Evolutionary conservation across 805 yeast species (phyloP).

Genomic region (Ogataea parapolymorpha): DNA sequence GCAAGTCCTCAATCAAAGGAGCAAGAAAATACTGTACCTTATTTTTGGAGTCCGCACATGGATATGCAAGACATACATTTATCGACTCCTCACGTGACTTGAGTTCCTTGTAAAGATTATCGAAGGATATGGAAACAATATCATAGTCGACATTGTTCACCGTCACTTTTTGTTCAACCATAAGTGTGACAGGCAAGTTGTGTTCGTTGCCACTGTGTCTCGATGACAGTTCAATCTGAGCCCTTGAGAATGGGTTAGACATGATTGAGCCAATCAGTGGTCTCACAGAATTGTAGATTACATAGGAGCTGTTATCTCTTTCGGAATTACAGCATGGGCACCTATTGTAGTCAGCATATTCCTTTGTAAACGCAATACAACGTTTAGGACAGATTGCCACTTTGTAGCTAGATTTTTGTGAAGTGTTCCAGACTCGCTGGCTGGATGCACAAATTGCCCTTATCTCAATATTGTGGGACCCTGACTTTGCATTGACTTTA

Average conservation of each 20-base stretch:
- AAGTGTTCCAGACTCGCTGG: slow-evolving; percentile 9
- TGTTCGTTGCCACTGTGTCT: background rate
- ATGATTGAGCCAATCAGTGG: slow-evolving; percentile 13
- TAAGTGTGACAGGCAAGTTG: slow-evolving; percentile 7
- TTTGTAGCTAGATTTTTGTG: slow-evolving; percentile 5
- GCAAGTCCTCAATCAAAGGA: slow-evolving; percentile 15
- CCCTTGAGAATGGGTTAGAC: slow-evolving; percentile 12
- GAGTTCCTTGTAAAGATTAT: slow-evolving; percentile 7
- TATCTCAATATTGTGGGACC: slow-evolving; percentile 7
- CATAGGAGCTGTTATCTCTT: slow-evolving; percentile 7
- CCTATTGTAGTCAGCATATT: background rate
- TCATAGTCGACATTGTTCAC: slow-evolving; percentile 5
- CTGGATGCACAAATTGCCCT: slow-evolving; percentile 12
- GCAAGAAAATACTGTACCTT: slow-evolving; percentile 13
- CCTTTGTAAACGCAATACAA: slow-evolving; percentile 17
- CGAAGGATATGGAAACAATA: slow-evolving; percentile 10
- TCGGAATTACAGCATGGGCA: slow-evolving; percentile 11
- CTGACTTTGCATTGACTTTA: slow-evolving; percentile 6
- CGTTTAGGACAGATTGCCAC: slow-evolving; percentile 11
- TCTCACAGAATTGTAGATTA: slow-evolving; percentile 13
- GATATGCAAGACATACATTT: slow-evolving; percentile 12
- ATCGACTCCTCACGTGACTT: slow-evolving; percentile 14
- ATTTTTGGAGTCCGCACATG: slow-evolving; percentile 7
- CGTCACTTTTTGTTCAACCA: slow-evolving; percentile 7
- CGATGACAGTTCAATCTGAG: slow-evolving; percentile 10